phyloP scores from a whole-genome alignment of 192 early-diverging fungal species.

The Geosiphon pyriformis region DNA sequence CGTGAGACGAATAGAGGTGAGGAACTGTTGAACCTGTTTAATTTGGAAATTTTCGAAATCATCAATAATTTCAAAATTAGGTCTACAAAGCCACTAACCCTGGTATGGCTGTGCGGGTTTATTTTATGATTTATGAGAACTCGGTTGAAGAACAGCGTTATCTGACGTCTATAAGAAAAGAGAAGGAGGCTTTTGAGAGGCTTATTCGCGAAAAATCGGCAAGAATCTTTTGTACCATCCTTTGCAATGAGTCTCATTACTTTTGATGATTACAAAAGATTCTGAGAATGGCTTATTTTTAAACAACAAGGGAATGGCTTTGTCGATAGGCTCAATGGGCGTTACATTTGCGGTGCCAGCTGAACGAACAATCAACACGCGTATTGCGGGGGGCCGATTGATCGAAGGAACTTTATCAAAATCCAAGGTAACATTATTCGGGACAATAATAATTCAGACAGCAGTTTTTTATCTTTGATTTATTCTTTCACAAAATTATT shows the following conservation, averaged over 20 bases:
- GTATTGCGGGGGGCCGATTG: slow-evolving; percentile 58
- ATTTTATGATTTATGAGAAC: slow-evolving; percentile 92
- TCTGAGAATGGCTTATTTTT: too few relatives aligned
- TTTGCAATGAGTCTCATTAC: too few relatives aligned
- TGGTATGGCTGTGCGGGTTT: slow-evolving; percentile 60
- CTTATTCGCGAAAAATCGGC: slow-evolving; percentile 85
- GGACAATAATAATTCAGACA: too few relatives aligned
- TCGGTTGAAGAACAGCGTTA: slow-evolving; percentile 93
- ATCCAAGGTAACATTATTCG: slow-evolving; percentile 22
- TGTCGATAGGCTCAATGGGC: slow-evolving; percentile 58
- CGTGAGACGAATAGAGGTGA: slow-evolving; percentile 80
- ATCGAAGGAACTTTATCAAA: background rate
- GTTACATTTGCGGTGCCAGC: slow-evolving; percentile 15
- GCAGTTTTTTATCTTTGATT: slow-evolving; percentile 11
- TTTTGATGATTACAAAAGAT: too few relatives aligned
- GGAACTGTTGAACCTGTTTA: background rate
- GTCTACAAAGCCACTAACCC: slow-evolving; percentile 52
- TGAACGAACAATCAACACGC: slow-evolving; percentile 45
- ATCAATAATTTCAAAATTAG: slow-evolving; percentile 28
- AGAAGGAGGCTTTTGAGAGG: slow-evolving; percentile 92
- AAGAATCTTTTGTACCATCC: slow-evolving; percentile 6
- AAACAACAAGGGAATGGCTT: slow-evolving; percentile 60
- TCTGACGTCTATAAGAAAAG: slow-evolving; percentile 72
- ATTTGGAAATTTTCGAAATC: background rate
- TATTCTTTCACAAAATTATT: background rate